A percentile compares a stretch with the other conserved stretches of the same genome.
phyloP scores from a whole-genome alignment of 768 basidiomycete species.

The Clitopilus passeckerianus region DNA sequence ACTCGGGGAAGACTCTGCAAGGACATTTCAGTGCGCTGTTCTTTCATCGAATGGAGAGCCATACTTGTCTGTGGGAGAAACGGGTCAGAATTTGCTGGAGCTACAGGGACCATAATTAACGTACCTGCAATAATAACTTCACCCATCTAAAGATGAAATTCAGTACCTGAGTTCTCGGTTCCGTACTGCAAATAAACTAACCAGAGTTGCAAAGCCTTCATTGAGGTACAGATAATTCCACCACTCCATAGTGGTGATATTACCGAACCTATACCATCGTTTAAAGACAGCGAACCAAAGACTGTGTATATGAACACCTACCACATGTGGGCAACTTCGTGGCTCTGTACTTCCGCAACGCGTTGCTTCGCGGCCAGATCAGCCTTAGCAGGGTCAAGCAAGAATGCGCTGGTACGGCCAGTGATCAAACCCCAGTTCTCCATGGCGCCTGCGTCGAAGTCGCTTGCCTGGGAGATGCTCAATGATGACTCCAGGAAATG shows the following conservation, averaged over 20 bases:
- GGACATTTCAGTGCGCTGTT: not conserved
- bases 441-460: slow-evolving; percentile 91
- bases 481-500: not conserved
- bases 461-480: slow-evolving; percentile 46
- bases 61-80: slow-evolving; percentile 43
- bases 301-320: slow-evolving; percentile 19
- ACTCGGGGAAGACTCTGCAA: slow-evolving; percentile 71
- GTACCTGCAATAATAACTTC: slow-evolving; percentile 78
- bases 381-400: slow-evolving; percentile 72
- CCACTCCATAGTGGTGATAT: slow-evolving; percentile 93
- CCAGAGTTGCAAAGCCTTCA: slow-evolving; percentile 85
- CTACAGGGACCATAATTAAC: not conserved
- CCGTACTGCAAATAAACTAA: slow-evolving; percentile 26
- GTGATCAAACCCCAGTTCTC: slow-evolving; percentile 96
- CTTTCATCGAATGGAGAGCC: slow-evolving; percentile 6
- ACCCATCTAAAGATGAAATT: slow-evolving; percentile 54
- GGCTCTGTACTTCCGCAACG: slow-evolving; percentile 75
- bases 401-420: slow-evolving; percentile 76
- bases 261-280: slow-evolving; percentile 69
- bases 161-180: not conserved
- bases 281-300: not conserved
- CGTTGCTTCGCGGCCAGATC: slow-evolving; percentile 73
- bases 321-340: slow-evolving; percentile 88
- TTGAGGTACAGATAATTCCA: slow-evolving; percentile 84
- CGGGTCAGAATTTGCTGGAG: too few species aligned